phyloP scores from a whole-genome alignment of 164 flowering plant species.

The Nymphaea thermarum region DNA sequence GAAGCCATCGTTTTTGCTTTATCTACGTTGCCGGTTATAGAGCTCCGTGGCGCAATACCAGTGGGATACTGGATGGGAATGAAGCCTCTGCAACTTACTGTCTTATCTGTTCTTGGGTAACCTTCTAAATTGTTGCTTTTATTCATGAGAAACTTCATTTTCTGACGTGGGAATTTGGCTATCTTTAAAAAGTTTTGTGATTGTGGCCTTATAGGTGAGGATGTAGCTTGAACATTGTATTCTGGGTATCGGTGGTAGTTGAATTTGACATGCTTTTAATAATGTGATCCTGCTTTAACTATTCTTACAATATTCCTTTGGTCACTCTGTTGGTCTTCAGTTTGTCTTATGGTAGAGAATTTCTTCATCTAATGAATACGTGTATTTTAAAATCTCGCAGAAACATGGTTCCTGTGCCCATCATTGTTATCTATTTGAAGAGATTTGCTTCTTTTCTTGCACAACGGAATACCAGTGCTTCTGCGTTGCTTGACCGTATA shows the following conservation, averaged over 20 bases:
- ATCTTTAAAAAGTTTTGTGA: no score
- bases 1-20: slow-evolving; percentile 82
- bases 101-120: slow-evolving; percentile 65
- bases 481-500: slow-evolving; percentile 46
- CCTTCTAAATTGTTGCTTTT: background rate
- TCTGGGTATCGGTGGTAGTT: background rate
- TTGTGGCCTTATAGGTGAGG: no score
- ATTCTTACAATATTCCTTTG: background rate
- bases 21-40: slow-evolving; percentile 86
- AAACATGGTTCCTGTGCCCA: slow-evolving; percentile 95
- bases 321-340: background rate
- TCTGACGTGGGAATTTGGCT: no score
- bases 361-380: background rate
- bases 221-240: no score
- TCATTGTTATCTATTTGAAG: slow-evolving; percentile 75
- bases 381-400: slow-evolving; percentile 21
- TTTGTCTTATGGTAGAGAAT: background rate
- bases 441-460: slow-evolving; percentile 61
- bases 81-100: slow-evolving; percentile 50
- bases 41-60: slow-evolving; percentile 98
- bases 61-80: slow-evolving; percentile 99
- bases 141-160: background rate
- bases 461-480: slow-evolving; percentile 40
- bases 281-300: background rate
- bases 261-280: background rate